A percentile compares a stretch with the other conserved stretches of the same genome.
Conservation (phyloP, 345 rosid genomes). For the Boechera divaricarpa region DNA sequence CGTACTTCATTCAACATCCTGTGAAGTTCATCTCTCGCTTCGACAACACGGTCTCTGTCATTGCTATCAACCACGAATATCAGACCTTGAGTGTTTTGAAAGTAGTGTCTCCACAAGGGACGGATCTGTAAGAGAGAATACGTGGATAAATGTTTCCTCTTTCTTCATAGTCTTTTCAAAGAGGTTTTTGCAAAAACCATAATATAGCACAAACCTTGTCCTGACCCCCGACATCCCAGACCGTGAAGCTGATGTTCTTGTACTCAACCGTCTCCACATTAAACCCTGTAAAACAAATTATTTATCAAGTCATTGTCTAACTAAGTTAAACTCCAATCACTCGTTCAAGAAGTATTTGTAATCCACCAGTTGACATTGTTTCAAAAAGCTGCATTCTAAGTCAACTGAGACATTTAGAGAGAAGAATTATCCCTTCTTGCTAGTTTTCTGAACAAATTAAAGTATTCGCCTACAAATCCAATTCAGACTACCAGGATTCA, state of each 20-base stretch:
- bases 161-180: not conserved
- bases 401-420: too few relatives aligned
- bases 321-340: not conserved
- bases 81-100: slow-evolving; percentile 75
- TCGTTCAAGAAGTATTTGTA: not conserved
- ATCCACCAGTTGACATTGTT: not conserved
- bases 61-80: slow-evolving; percentile 75
- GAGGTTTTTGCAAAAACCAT: not conserved
- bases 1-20: slow-evolving; percentile 73
- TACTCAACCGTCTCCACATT: slow-evolving; percentile 75
- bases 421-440: too few relatives aligned
- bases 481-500: too few relatives aligned
- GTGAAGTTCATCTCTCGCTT: slow-evolving; percentile 79
- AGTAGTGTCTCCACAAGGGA: slow-evolving; percentile 77
- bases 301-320: not conserved
- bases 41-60: slow-evolving; percentile 70
- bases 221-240: slow-evolving; percentile 78
- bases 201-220: slow-evolving; percentile 54
- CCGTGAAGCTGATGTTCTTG: slow-evolving; percentile 72
- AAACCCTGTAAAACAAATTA: slow-evolving; percentile 47
- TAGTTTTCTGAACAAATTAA: too few relatives aligned
- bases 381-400: not conserved
- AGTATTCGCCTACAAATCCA: too few relatives aligned
- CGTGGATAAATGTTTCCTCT: not conserved
- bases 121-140: slow-evolving; percentile 53